phyloP scores from a whole-genome alignment of 148 eudicot species.

The Cornus suecica region DNA sequence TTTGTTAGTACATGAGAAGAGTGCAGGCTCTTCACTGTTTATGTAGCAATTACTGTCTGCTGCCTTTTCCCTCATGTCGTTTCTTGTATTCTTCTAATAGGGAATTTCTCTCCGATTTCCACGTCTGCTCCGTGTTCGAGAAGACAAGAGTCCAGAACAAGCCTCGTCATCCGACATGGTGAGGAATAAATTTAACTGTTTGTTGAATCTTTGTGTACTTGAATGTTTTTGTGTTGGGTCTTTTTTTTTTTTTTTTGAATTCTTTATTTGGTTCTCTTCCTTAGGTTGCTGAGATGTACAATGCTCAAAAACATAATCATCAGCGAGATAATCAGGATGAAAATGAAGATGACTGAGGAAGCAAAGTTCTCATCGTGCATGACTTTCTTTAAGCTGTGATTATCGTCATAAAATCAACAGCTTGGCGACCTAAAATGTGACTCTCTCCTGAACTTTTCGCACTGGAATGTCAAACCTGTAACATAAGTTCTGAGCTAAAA shows the following conservation, averaged over 20 bases:
- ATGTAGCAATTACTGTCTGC: neutral
- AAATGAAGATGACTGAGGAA: constrained; percentile 53
- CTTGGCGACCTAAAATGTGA: neutral
- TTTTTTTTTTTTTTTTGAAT: neutral
- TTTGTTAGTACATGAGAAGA: neutral
- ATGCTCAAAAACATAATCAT: constrained; percentile 54
- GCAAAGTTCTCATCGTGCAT: neutral
- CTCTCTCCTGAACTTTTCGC: neutral
- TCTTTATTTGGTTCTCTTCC: neutral
- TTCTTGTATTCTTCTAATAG: constrained; percentile 24
- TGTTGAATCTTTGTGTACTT: neutral
- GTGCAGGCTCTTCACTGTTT: neutral
- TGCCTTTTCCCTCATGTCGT: neutral
- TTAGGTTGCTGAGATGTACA: constrained; percentile 87
- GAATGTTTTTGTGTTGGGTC: neutral
- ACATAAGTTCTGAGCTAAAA: neutral
- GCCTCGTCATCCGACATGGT: constrained; percentile 91
- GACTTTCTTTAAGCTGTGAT: neutral
- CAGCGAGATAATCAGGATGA: constrained; percentile 51
- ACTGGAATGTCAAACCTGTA: neutral
- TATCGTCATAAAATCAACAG: neutral
- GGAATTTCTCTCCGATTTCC: constrained; percentile 96
- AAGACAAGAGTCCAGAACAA: constrained; percentile 83
- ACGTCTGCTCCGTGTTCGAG: constrained; percentile 75
- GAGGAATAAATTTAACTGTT: constrained; percentile 1